Conservation (phyloP, 2,329 filamentous ascomycete species). For the Ophidiomyces ophidiicola region DNA sequence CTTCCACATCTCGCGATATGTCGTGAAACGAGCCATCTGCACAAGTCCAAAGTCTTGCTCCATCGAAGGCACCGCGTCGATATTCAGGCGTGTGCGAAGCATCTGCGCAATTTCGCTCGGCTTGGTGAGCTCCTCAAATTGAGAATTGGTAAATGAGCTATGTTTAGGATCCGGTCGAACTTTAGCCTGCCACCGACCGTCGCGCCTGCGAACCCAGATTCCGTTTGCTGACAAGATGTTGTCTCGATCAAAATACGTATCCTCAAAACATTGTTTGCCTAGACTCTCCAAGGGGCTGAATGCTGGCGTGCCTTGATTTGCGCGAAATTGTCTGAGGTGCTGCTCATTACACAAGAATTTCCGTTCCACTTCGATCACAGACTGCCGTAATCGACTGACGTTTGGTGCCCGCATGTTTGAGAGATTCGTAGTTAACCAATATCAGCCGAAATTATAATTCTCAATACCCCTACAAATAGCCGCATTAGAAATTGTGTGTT, state of each 20-base stretch:
- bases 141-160: constrained; percentile 17
- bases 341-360: constrained; percentile 19
- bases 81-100: constrained; percentile 11
- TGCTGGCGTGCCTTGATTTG: constrained; percentile 16
- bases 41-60: constrained; percentile 16
- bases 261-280: constrained; percentile 16
- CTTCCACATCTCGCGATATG: constrained; percentile 20
- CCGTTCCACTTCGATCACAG: constrained; percentile 20
- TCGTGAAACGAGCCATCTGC: constrained; percentile 19
- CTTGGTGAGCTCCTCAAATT: constrained; percentile 20
- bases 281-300: constrained; percentile 16
- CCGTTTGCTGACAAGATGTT: constrained; percentile 17
- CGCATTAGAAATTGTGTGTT: no score
- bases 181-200: constrained; percentile 22
- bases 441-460: no score
- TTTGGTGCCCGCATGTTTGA: constrained; percentile 11
- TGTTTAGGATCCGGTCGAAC: constrained; percentile 11
- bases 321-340: constrained; percentile 10
- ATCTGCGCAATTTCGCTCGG: constrained; percentile 14
- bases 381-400: constrained; percentile 10
- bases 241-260: constrained; percentile 22
- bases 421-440: no score
- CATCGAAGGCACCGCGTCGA: constrained; percentile 5
- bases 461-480: no score
- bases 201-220: constrained; percentile 20